Conservation (phyloP, 352 stramenopile genomes). For the Pythium utonaiense region DNA sequence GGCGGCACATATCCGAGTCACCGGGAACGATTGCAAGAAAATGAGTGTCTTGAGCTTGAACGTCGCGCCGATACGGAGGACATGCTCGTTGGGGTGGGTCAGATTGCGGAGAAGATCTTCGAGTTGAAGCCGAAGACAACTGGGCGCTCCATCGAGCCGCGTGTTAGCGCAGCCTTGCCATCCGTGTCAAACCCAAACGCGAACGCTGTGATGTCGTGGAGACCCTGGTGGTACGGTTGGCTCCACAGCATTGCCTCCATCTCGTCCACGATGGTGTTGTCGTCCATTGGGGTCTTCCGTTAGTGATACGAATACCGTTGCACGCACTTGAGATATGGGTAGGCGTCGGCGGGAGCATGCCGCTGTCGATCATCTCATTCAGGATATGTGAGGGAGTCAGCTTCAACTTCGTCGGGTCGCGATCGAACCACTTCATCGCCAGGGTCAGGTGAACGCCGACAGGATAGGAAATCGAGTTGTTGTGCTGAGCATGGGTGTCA, state of each 20-base stretch:
- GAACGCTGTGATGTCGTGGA: not conserved
- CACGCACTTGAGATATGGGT: not conserved
- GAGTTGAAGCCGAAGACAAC: not conserved
- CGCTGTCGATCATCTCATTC: slow-evolving; percentile 1
- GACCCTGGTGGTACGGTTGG: not conserved
- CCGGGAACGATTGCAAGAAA: not conserved
- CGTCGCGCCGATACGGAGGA: slow-evolving; percentile 4
- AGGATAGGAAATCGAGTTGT: not conserved
- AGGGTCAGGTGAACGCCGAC: not conserved
- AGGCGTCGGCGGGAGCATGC: not conserved
- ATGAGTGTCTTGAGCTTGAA: slow-evolving; percentile 6
- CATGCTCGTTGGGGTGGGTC: not conserved
- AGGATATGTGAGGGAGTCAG: not conserved
- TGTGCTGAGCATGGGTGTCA: not conserved
- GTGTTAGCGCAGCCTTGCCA: not conserved
- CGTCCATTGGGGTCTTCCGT: not conserved
- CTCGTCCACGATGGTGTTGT: slow-evolving; percentile 6
- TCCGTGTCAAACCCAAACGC: not conserved
- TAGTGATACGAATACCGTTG: not conserved
- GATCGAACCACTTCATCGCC: slow-evolving; percentile 1
- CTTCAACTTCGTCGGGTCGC: not conserved
- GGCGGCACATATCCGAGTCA: not conserved
- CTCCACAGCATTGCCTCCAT: not conserved
- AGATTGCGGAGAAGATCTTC: not conserved
- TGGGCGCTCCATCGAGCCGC: not conserved